These are phyloP conservation scores for Elsinoe australis DNA, from an alignment of 2,329 filamentous ascomycete genomes.

Conservation along the genomic window DNA sequence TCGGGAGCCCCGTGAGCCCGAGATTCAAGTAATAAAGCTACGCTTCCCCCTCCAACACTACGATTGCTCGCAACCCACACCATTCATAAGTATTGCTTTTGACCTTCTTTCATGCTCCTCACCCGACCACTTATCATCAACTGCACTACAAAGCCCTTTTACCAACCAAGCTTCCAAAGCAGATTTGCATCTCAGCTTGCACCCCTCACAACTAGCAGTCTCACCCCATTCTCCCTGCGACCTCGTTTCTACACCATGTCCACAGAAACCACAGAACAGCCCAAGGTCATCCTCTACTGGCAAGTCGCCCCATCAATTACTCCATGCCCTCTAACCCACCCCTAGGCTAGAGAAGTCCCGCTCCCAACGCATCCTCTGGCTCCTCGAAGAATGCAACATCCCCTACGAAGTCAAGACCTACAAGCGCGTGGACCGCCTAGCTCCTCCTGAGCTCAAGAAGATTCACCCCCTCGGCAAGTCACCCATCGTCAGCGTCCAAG, in stretches of 20 bases:
- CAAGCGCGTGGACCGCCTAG: constrained; percentile 62
- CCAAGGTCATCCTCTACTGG: constrained; percentile 60
- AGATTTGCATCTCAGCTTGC: background rate
- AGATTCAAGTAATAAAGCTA: too few relatives aligned
- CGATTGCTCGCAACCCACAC: too few relatives aligned
- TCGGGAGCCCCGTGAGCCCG: constrained; percentile 7
- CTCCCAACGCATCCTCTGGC: constrained; percentile 75
- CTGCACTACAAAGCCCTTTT: background rate
- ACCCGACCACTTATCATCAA: background rate
- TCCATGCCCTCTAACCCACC: background rate
- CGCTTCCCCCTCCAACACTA: too few relatives aligned
- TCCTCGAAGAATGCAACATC: constrained; percentile 73
- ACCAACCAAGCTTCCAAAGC: background rate
- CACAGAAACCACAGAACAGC: constrained; percentile 23
- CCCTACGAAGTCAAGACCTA: constrained; percentile 74
- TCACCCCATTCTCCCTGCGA: too few relatives aligned
- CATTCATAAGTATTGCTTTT: background rate
- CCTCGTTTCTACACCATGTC: constrained; percentile 18
- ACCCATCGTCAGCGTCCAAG: constrained; percentile 62
- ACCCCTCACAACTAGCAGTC: too few relatives aligned
- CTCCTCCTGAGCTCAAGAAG: constrained; percentile 66
- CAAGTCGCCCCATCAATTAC: constrained; percentile 30
- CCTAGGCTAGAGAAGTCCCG: constrained; percentile 77
- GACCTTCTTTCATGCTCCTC: background rate
- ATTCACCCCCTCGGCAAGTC: constrained; percentile 84